Evolutionary conservation across 2,329 filamentous ascomycete genomes (phyloP).

Genomic region (Colletotrichum siamense): DNA sequence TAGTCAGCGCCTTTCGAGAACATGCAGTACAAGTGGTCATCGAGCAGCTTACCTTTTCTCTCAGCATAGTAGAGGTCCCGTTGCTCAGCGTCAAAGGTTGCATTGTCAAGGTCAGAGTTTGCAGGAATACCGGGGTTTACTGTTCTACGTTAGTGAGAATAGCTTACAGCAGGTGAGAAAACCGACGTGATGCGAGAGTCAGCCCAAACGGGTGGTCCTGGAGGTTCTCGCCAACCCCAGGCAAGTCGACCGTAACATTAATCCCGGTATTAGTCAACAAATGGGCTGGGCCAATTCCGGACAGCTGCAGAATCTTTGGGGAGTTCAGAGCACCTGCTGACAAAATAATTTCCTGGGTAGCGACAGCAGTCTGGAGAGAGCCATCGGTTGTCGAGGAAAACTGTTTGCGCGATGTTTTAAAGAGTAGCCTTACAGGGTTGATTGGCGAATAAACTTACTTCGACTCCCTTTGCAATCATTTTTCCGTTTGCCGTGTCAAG

Average conservation of each 20-base stretch:
- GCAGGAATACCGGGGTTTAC: not conserved
- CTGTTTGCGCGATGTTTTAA: not conserved
- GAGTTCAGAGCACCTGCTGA: conserved; percentile 44
- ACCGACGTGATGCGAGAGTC: not conserved
- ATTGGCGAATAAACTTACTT: not conserved
- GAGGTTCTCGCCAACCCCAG: conserved; percentile 10
- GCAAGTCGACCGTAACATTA: conserved; percentile 2
- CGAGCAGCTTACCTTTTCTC: conserved; percentile 11
- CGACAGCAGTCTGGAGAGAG: not conserved
- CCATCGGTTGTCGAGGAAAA: not conserved
- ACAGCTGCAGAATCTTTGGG: conserved; percentile 52
- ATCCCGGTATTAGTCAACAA: conserved; percentile 43
- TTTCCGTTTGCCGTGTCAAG: conserved; percentile 17
- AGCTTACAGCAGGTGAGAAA: accelerated
- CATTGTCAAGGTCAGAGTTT: conserved; percentile 30
- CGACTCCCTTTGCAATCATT: conserved; percentile 26
- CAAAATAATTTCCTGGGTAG: conserved; percentile 43
- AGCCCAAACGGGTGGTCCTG: conserved; percentile 9
- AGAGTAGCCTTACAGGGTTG: not conserved
- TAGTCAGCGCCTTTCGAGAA: not conserved
- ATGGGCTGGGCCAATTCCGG: conserved; percentile 48
- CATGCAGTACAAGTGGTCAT: too few species aligned
- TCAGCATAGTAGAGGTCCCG: conserved; percentile 33
- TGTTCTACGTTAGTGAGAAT: accelerated
- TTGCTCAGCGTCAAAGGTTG: conserved; percentile 37